Conservation (phyloP, 1,284 basidiomycete genomes). For the Cryptococcus sp. region DNA sequence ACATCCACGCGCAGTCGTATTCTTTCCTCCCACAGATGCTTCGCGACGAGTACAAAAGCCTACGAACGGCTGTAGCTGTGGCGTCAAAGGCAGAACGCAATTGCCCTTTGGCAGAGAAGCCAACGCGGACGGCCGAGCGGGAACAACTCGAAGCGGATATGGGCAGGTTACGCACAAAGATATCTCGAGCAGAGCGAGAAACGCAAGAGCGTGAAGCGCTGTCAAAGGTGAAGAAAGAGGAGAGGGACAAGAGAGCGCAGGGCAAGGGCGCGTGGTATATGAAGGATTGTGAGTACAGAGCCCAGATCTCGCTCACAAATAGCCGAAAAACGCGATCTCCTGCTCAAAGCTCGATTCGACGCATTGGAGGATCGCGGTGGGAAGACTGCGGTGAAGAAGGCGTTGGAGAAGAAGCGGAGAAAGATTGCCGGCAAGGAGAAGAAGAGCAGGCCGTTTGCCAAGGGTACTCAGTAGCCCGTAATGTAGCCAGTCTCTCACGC, state of each 20-base stretch:
- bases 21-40: slow-evolving; percentile 74
- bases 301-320: slow-evolving; percentile 5
- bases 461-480: slow-evolving; percentile 20
- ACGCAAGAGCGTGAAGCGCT: slow-evolving; percentile 69
- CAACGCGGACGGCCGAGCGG: slow-evolving; percentile 70
- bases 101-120: slow-evolving; percentile 66
- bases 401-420: slow-evolving; percentile 82
- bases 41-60: slow-evolving; percentile 65
- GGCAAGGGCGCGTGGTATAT: slow-evolving; percentile 86
- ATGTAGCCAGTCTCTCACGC: not conserved
- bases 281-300: slow-evolving; percentile 66
- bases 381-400: slow-evolving; percentile 77
- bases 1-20: slow-evolving; percentile 75
- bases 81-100: slow-evolving; percentile 68
- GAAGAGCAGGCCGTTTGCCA: slow-evolving; percentile 69
- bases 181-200: slow-evolving; percentile 74
- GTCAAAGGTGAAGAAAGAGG: slow-evolving; percentile 63
- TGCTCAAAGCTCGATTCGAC: slow-evolving; percentile 74
- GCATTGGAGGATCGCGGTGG: slow-evolving; percentile 73
- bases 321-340: slow-evolving; percentile 75
- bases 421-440: slow-evolving; percentile 89
- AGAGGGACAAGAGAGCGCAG: slow-evolving; percentile 68
- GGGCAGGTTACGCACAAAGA: slow-evolving; percentile 72
- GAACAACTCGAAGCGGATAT: slow-evolving; percentile 73
- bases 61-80: slow-evolving; percentile 67